Evolutionary conservation across 1,139 yeast species (phyloP), one percentile per base, ranked within the genome.

Genomic region (Pichia sp.): DNA sequence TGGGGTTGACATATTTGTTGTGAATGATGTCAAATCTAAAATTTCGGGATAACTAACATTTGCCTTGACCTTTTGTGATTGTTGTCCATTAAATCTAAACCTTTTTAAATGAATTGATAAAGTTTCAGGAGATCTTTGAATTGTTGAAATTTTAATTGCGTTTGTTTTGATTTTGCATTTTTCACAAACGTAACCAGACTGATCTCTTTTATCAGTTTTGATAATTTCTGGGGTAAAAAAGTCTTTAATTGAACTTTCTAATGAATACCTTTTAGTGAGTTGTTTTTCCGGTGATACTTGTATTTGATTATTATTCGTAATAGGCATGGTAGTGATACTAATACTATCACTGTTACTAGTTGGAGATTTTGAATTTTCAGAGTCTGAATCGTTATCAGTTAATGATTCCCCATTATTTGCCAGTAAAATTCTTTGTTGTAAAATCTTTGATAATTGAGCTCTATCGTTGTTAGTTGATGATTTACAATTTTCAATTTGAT

Each of bases 91-190:
- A 70, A 89, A 91, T 69, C 91, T 84, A 70, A 93, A 93, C 59
- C 97, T 76, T 67, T 93, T 93, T 63, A 93, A 74, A 69, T 93
- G 98, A 42, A 93, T 79, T 8, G 90, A 77, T 57, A 93, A 74
- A 33, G 95, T 84, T 66, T 93, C 97, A 3, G 99, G 98, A 0
- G 96, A 87, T 48, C 83, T 76, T 54, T 84, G 81, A 50, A 93
- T 86, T 44, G 84, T 77, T 50, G 87, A 81, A 44, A 80, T 79
- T 65, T 95, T 93, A 51, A 80, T 71, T 10, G 98, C 98, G 57
- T 79, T 80, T 0, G 96, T 87, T 47, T 83, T 77, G 60, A 78
- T 75, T 58, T 86, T 78, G 73, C 99, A 93, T 57, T 83, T 82
- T 57, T 90, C 97, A 71, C 99, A 93, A 58, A 79, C 80, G 68